Percentiles rank a stretch among this genome's conserved stretches.
Conservation (phyloP, 257 asterid genomes). For the Penstemon davidsonii region DNA sequence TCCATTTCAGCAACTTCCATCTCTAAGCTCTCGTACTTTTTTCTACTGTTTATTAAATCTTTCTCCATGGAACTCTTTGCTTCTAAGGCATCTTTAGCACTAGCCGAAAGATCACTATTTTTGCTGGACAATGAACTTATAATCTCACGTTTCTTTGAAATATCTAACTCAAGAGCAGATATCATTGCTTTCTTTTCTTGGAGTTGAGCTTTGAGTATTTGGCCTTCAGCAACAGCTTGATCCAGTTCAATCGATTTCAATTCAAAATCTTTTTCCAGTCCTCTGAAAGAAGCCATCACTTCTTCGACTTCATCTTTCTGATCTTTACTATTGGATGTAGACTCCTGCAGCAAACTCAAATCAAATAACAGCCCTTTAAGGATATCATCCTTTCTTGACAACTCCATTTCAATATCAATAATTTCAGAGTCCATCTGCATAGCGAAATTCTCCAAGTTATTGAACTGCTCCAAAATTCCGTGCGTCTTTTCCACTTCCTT, state of each 20-base stretch:
- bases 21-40: constrained; percentile 55
- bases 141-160: constrained; percentile 43
- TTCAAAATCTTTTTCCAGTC: constrained; percentile 54
- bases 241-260: constrained; percentile 53
- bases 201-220: constrained; percentile 55
- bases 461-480: constrained; percentile 48
- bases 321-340: constrained; percentile 75
- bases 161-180: constrained; percentile 58
- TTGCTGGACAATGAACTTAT: constrained; percentile 45
- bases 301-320: constrained; percentile 64
- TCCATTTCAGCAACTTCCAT: constrained; percentile 63
- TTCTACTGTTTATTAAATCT: constrained; percentile 53
- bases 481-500: constrained; percentile 43
- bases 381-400: constrained; percentile 80
- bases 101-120: constrained; percentile 53
- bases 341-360: constrained; percentile 86
- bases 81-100: constrained; percentile 46
- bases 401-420: constrained; percentile 48
- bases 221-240: constrained; percentile 53
- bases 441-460: constrained; percentile 56
- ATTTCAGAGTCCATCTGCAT: constrained; percentile 53
- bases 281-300: constrained; percentile 47
- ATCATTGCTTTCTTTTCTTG: constrained; percentile 52
- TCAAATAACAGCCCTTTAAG: constrained; percentile 81
- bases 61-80: constrained; percentile 53